Evolutionary conservation across 306 rosid species (phyloP).

Genomic region (Cotoneaster glaucophyllus): DNA sequence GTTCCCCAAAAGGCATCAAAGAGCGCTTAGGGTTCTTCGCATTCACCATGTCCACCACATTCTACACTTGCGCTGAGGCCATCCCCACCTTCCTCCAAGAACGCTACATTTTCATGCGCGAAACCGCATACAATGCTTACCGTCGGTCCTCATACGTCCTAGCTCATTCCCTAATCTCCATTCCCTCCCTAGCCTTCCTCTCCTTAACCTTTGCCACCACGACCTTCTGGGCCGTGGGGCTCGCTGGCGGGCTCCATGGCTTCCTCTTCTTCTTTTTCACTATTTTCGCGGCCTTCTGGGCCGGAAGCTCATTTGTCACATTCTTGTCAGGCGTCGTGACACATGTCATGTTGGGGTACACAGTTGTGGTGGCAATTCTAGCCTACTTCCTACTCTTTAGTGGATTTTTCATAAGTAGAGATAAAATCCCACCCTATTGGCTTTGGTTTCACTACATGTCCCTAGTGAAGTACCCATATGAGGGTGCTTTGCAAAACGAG

Average conservation of each 20-base stretch:
- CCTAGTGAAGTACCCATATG: constrained; percentile 84
- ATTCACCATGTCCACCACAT: constrained; percentile 88
- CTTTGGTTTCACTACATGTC: constrained; percentile 85
- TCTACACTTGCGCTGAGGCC: constrained; percentile 91
- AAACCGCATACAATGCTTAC: constrained; percentile 85
- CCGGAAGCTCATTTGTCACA: constrained; percentile 85
- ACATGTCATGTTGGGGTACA: constrained; percentile 83
- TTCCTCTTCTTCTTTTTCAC: constrained; percentile 54
- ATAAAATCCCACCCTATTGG: constrained; percentile 77
- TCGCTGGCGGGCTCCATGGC: constrained; percentile 50
- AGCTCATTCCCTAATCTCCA: constrained; percentile 55
- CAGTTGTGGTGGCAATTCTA: constrained; percentile 71
- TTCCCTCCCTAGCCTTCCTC: constrained; percentile 59
- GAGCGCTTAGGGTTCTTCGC: constrained; percentile 89
- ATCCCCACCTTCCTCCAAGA: constrained; percentile 83
- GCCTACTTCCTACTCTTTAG: constrained; percentile 84
- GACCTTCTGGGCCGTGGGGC: constrained; percentile 75
- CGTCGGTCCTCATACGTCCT: constrained; percentile 87
- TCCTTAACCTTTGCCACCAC: constrained; percentile 63
- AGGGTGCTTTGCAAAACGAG: constrained; percentile 76
- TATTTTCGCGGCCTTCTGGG: constrained; percentile 61
- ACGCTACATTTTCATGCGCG: constrained; percentile 96
- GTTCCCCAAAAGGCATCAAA: constrained; percentile 67
- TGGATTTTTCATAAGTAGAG: constrained; percentile 73
- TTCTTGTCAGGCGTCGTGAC: constrained; percentile 75